Percentiles rank a stretch among this genome's conserved stretches.
Conservation (phyloP, 768 basidiomycete species). For the Lactarius akahatsu region DNA sequence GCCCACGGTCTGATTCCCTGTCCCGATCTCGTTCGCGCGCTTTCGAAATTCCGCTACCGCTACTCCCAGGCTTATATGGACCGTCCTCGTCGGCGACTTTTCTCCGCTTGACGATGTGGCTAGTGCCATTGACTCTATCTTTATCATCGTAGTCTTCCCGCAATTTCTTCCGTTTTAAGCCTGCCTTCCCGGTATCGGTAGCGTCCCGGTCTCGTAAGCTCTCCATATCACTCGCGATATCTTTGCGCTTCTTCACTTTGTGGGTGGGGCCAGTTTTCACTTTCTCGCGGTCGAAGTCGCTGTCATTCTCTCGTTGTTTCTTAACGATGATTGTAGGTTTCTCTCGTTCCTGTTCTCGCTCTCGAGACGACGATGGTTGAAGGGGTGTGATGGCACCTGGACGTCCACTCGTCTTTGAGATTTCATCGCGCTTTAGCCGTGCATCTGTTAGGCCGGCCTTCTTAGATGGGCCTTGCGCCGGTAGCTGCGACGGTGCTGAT, state of each 20-base stretch:
- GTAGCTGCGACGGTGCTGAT: slow-evolving; percentile 24
- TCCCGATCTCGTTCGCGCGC: slow-evolving; percentile 29
- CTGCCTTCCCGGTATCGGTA: slow-evolving; percentile 17
- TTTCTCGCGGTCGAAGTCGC: slow-evolving; percentile 24
- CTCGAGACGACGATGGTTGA: slow-evolving; percentile 30
- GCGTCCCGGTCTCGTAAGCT: slow-evolving; percentile 31
- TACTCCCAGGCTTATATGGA: slow-evolving; percentile 23
- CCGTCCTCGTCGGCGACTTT: slow-evolving; percentile 27
- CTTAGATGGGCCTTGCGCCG: slow-evolving; percentile 29
- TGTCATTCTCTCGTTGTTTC: slow-evolving; percentile 22
- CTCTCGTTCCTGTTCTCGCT: slow-evolving; percentile 27
- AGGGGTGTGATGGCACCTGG: slow-evolving; percentile 37
- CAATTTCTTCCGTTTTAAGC: slow-evolving; percentile 33
- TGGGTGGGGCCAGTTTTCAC: not conserved
- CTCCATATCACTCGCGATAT: slow-evolving; percentile 20
- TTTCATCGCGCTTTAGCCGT: slow-evolving; percentile 35
- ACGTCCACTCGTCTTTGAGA: slow-evolving; percentile 36
- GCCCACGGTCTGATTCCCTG: slow-evolving; percentile 21
- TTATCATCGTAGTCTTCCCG: slow-evolving; percentile 32
- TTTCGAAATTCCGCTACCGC: slow-evolving; percentile 18
- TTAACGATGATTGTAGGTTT: not conserved
- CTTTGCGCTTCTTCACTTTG: slow-evolving; percentile 26
- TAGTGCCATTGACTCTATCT: slow-evolving; percentile 16
- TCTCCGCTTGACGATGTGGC: slow-evolving; percentile 24
- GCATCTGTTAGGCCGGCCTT: slow-evolving; percentile 34